Base-by-base conservation (phyloP, 441 rosid genomes). In the Euphorbia neoarborescens region DNA sequence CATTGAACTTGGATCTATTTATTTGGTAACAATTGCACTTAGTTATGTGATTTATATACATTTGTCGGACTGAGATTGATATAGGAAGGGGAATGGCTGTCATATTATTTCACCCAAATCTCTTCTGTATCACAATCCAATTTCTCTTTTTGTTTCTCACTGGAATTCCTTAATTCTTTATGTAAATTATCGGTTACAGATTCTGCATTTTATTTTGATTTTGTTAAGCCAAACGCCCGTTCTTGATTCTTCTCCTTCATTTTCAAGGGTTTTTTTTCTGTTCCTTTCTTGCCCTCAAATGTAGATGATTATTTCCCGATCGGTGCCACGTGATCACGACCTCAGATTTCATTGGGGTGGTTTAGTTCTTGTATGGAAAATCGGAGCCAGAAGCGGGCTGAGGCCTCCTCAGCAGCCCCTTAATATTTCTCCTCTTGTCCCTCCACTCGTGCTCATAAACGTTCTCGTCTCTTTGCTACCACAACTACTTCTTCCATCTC, bases 351-450 rank as follows among this genome's bases (percentile, higher is more conserved):
- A 65, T 50, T 66, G 68, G 71, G 82, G 86, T 44, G 84, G 81
- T 73, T 83, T 81, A 25, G 86, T 74, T 83, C 53, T 90, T 95
- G 99, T 95, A 95, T 92, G 99, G 99, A 95, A 95, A 95, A 97
- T 88, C 96, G 99, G 72, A 90, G 99, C 96, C 97, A 98, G 86
- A 95, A 95, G 92, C 91, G 99, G 95, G 99, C 97, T 96, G 98
- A 95, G 99, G 98, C 96, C 83, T 83, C 97, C 95, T 90, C 96
- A 88, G 70, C 96, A 81, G 92, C 97, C 90, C 93, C 94, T 78
- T 87, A 96, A 76, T 80, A 89, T 76, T 81, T 93, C 63, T 77
- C 89, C 44, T 84, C 96, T 27, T 88, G 90, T 80, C 88, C 94
- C 46, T 80, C 88, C 78, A 84, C 98, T 74, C 97, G 94, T 68